Evolutionary conservation across 108 stramenopile genomes (phyloP).

Genomic region (Poteriospumella lacustris): DNA sequence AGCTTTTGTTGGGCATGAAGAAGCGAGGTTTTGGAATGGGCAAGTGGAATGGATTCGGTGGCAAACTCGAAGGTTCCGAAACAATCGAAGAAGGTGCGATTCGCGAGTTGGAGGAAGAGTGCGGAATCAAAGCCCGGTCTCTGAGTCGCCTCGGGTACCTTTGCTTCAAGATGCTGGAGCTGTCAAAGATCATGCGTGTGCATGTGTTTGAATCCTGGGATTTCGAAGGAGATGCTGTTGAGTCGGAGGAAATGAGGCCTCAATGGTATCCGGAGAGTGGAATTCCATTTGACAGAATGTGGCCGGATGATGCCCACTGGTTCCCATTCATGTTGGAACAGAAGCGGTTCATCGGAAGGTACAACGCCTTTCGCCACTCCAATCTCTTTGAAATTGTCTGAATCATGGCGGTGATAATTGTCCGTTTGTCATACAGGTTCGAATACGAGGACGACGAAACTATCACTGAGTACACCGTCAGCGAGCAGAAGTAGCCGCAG

Average conservation of each 20-base stretch:
- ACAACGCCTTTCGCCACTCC: background rate
- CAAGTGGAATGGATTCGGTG: slow-evolving; percentile 47
- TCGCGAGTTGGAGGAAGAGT: slow-evolving; percentile 41
- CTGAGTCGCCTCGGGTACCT: slow-evolving; percentile 29
- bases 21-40: slow-evolving; percentile 44
- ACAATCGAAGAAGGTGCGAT: slow-evolving; percentile 26
- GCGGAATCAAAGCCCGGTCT: background rate
- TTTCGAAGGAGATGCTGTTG: slow-evolving; percentile 22
- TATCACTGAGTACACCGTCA: slow-evolving; percentile 10
- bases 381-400: background rate
- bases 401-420: background rate
- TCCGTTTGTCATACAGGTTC: slow-evolving; percentile 16
- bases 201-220: slow-evolving; percentile 34
- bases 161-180: slow-evolving; percentile 30
- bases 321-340: background rate
- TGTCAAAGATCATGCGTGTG: slow-evolving; percentile 30
- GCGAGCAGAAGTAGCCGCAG: background rate
- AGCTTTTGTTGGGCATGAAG: slow-evolving; percentile 35
- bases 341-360: slow-evolving; percentile 18
- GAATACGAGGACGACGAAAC: slow-evolving; percentile 25
- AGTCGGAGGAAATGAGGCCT: slow-evolving; percentile 45
- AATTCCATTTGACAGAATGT: slow-evolving; percentile 38
- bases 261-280: slow-evolving; percentile 32
- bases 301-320: slow-evolving; percentile 46
- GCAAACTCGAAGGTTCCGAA: slow-evolving; percentile 41